Evolutionary conservation across 2,329 filamentous ascomycete genomes (phyloP), one percentile per base, ranked within the genome.

Genomic region (Colletotrichum cordylinicola): DNA sequence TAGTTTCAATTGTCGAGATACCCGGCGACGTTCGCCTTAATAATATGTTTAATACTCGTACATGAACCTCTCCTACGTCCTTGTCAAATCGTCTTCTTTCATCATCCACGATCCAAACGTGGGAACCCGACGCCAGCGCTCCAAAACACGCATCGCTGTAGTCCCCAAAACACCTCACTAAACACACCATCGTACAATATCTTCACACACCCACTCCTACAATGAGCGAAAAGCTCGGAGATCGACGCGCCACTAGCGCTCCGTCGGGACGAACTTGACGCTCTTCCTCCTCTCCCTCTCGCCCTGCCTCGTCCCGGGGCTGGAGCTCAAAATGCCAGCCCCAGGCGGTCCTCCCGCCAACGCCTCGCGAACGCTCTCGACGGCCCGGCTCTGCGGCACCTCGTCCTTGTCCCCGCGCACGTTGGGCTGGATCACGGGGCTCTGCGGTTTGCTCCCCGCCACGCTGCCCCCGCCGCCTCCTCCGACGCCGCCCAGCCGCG

Each of bases 231-330:
- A 65, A 15, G 29, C 18, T 2, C 37, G 29, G 8, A 33, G 27
- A n/a, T 21, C 64, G 58, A 69, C 8, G 33, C 48, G 58, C 74
- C 74, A 76, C 74, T 76, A 79, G 24, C 79, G 70, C 39, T 84
- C 86, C 12, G 87, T 85, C 58, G 85, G 86, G 4, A 87, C 88
- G 82, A 93, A 91, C 84, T 93, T 93, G 79, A 93, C 91, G 77
- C 91, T 93, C 87, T 92, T 93, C 81, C 91, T 87, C 77, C 90
- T 85, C 81, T 92, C 91, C 74, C 90, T 82, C 62, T 90, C 88
- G 2, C 78, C 82, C 6, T 81, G 79, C 5, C 80, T 78, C 70
- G 84, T 79, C 2, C 87, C 88, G 2, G 89, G 89, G 70, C 89
- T 91, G 0, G 88, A 88, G 78, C 89, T 89, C 6, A 91, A 78